These are phyloP conservation scores for Thecaphora frezii DNA, from an alignment of 1,284 basidiomycete species.

Conservation along the genomic window DNA sequence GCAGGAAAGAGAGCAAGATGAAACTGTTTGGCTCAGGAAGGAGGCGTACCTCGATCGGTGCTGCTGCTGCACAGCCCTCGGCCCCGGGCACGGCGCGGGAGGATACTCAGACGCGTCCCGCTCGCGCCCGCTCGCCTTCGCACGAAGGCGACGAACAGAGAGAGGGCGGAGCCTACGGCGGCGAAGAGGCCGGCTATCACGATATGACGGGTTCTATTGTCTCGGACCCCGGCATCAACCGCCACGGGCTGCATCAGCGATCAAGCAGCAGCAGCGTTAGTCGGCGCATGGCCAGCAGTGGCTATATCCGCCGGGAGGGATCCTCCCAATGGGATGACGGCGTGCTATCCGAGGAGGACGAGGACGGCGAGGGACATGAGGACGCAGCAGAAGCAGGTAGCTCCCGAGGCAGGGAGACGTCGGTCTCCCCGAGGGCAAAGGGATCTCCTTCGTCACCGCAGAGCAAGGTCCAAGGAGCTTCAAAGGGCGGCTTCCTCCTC, in stretches of 20 bases:
- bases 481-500: background rate
- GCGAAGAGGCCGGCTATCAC: background rate
- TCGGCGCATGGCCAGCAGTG: background rate
- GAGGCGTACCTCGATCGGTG: slow-evolving; percentile 13
- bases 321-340: slow-evolving; percentile 6
- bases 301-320: background rate
- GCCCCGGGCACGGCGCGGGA: background rate
- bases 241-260: background rate
- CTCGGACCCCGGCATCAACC: slow-evolving; percentile 21
- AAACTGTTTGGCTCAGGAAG: slow-evolving; percentile 13
- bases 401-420: too few relatives aligned
- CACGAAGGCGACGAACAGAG: too few relatives aligned
- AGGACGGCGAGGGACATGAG: slow-evolving; percentile 21
- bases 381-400: slow-evolving; percentile 1
- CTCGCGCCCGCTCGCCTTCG: too few relatives aligned
- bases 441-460: too few relatives aligned
- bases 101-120: too few relatives aligned
- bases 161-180: background rate
- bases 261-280: background rate
- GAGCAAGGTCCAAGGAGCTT: too few relatives aligned
- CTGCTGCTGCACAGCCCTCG: background rate
- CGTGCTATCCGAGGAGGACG: slow-evolving; percentile 24
- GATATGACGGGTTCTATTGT: slow-evolving; percentile 31
- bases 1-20: slow-evolving; percentile 11
- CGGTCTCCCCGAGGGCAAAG: too few relatives aligned